Base-by-base conservation (phyloP, 2,329 filamentous ascomycete species). In the Aspergillus glaucus region DNA sequence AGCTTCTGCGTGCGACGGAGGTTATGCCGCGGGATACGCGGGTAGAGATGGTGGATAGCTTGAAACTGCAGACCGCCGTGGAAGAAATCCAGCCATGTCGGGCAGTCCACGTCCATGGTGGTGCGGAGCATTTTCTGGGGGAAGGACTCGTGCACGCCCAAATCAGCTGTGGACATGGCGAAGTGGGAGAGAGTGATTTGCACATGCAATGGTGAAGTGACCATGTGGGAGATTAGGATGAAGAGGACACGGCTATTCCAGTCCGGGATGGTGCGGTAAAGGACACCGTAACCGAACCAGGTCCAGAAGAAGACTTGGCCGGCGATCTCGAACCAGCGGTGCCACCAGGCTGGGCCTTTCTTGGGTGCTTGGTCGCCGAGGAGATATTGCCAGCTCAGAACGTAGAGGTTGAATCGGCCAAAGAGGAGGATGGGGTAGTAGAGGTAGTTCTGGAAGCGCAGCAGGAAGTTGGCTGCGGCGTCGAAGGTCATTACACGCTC, bases 171-270 rank as follows among this genome's bases (percentile, higher is more conserved):
- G 58, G 87, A 92, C 90, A 95, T 95, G 56, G 88, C 88, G 68
- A 94, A 95, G 69, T 95, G 90, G 2, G 87, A 93, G 15, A 95
- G 79, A 0, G 89, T 94, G 65, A 95, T 95, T 66, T 95, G 90
- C 9, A 92, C 80, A 66, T 95, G 90, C 45, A 95, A 74, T 2
- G 89, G 86, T 68, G 87, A 86, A 6, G 88, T 88, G 22, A 88
- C 78, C 62, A 89, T 79, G 64, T 95, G 88, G 62, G 86, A 91
- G 62, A 93, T 71, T 65, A 94, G 75, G 60, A 95, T 74, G 66
- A 88, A 95, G 43, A 79, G 71, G 47, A 93, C 77, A 15, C 89
- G 83, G 53, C 80, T 79, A 68, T 79, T 80, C 67, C 79, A 81
- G 55, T 79, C 81, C 12, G 87, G 87, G 45, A 95, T 82, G 15